phyloP scores from a whole-genome alignment of 257 asterid genomes.

The Solanum sejunctum region DNA sequence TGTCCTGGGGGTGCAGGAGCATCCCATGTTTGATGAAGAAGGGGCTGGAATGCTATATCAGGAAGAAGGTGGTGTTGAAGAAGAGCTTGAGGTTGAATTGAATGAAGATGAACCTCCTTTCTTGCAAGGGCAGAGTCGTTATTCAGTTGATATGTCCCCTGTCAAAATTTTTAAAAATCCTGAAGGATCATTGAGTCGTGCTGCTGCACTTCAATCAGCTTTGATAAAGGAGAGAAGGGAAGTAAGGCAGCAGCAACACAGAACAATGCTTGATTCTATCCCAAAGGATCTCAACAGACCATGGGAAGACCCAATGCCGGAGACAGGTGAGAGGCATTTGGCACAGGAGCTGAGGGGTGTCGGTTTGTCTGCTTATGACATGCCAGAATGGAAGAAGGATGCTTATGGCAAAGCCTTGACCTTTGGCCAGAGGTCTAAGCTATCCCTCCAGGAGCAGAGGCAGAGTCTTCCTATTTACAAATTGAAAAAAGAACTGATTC shows the following conservation, averaged over 20 bases:
- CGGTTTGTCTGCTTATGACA: slow-evolving; percentile 89
- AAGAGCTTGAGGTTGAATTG: slow-evolving; percentile 86
- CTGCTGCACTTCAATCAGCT: slow-evolving; percentile 94
- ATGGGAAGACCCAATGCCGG: slow-evolving; percentile 99
- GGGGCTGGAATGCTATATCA: slow-evolving; percentile 70
- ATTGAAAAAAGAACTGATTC: slow-evolving; percentile 67
- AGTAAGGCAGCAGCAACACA: slow-evolving; percentile 87
- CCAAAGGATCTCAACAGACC: slow-evolving; percentile 96
- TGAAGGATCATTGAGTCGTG: slow-evolving; percentile 90
- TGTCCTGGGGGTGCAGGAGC: slow-evolving; percentile 64
- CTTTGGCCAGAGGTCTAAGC: slow-evolving; percentile 92
- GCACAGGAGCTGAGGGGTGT: slow-evolving; percentile 96
- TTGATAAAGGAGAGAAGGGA: slow-evolving; percentile 89
- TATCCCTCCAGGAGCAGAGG: slow-evolving; percentile 88
- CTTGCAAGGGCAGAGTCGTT: slow-evolving; percentile 77
- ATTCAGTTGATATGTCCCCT: slow-evolving; percentile 80
- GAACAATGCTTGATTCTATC: slow-evolving; percentile 91
- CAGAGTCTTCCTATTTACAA: slow-evolving; percentile 80
- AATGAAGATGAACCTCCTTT: slow-evolving; percentile 90
- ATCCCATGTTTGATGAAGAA: slow-evolving; percentile 77
- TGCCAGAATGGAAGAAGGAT: slow-evolving; percentile 98
- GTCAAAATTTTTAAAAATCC: slow-evolving; percentile 94
- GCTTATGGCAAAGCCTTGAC: slow-evolving; percentile 85
- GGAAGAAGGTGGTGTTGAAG: slow-evolving; percentile 88
- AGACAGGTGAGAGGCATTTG: slow-evolving; percentile 92